A percentile compares a stretch with the other conserved stretches of the same genome.
phyloP scores from a whole-genome alignment of 169 alveolate genomes.

The Theileria sp. region DNA sequence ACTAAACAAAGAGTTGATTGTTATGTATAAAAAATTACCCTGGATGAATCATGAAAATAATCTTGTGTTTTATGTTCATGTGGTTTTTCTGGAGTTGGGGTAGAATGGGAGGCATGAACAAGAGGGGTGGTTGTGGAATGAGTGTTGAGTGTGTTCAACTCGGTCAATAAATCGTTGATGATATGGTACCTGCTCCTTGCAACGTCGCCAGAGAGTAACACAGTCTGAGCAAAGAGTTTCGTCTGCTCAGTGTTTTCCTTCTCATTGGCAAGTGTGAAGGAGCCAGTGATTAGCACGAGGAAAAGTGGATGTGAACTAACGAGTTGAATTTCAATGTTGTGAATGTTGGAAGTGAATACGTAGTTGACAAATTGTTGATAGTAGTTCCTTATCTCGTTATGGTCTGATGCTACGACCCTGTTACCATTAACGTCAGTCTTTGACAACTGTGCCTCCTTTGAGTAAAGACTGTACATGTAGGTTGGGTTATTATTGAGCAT shows the following conservation, averaged over 20 bases:
- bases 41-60: not conserved
- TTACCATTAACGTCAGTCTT: slow-evolving; percentile 51
- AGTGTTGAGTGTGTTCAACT: slow-evolving; percentile 2
- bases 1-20: not conserved
- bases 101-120: not conserved
- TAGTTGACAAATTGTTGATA: slow-evolving; percentile 36
- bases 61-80: not conserved
- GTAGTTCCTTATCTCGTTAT: slow-evolving; percentile 54
- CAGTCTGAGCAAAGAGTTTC: slow-evolving; percentile 25
- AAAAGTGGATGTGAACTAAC: slow-evolving; percentile 22
- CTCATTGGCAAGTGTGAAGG: slow-evolving; percentile 17
- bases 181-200: slow-evolving; percentile 51
- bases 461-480: slow-evolving; percentile 40
- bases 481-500: slow-evolving; percentile 57
- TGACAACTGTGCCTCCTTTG: slow-evolving; percentile 45
- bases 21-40: not conserved
- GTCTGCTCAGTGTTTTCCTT: slow-evolving; percentile 23
- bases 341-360: slow-evolving; percentile 36
- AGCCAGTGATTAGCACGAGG: slow-evolving; percentile 32
- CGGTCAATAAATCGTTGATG: slow-evolving; percentile 41
- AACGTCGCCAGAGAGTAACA: slow-evolving; percentile 54
- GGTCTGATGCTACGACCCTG: slow-evolving; percentile 49
- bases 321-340: slow-evolving; percentile 43
- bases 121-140: not conserved
- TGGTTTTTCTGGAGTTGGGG: not conserved